Evolutionary conservation across 2,329 filamentous ascomycete species (phyloP), one percentile per base, ranked within the genome.

Genomic region (Atkinsonella texensis): DNA sequence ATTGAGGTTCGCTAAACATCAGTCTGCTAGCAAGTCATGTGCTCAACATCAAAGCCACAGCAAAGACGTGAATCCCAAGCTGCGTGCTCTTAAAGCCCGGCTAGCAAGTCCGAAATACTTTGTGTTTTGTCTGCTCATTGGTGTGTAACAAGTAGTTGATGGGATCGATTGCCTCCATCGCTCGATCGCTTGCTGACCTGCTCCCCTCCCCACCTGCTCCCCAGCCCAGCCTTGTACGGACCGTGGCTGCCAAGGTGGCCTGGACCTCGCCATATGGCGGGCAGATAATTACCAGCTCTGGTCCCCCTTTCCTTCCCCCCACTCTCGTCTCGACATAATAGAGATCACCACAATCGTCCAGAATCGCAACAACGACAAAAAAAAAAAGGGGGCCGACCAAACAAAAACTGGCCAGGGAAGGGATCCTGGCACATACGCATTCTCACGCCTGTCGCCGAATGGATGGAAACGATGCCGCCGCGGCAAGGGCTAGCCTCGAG

Each of bases 381-480:
- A 48, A 23, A 23, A 23, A 23, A 23, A 23, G 4, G 20, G 4
- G 46, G 20, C 46, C 31, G 17, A 12, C 18, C n/a, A 38, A 28
- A 18, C 7, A 28, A 28, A 28, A 28, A 28, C 5, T 8, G 28
- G 7, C 8, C n/a, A 49, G 42, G n/a, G 33, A 38, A 35, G 18
- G 23, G 4, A 9, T 13, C 15, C 23, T 46, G 23, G 35, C 11
- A 51, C 9, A 39, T 32, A 10, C 28, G 17, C 35, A 40, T 13
- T 39, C 42, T 13, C 32, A 23, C n/a, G 42, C 11, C 43, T 12
- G 39, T 45, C 43, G 45, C 47, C 44, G 41, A 23, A 58, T 58
- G 56, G 56, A 56, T 43, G 55, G 47, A 45, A 45, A 54, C 48
- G 49, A 56, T 44, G 4, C 46, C 46, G 43, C 47, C 18, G 51